A percentile compares a stretch with the other conserved stretches of the same genome.
Conservation (phyloP, 148 eudicot species). For the Rhododendron vialii region DNA sequence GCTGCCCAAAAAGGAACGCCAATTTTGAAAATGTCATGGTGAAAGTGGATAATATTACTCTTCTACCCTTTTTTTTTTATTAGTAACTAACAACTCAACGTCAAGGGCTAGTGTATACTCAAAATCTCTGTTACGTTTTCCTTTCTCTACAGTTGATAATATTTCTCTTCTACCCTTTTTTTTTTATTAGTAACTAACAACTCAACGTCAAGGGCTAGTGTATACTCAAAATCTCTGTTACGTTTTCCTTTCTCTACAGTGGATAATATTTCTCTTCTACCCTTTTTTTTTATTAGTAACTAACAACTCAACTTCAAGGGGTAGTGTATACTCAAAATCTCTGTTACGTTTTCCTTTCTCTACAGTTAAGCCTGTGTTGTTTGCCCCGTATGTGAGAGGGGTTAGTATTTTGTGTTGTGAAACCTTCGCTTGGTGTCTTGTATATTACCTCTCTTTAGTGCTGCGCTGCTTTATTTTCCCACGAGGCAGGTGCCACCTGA, state of each 20-base stretch:
- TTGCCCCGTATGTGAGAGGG: no score
- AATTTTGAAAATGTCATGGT: background rate
- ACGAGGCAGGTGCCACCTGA: background rate
- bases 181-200: background rate
- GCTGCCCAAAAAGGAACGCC: background rate
- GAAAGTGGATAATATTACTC: background rate
- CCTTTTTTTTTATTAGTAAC: background rate
- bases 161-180: no score
- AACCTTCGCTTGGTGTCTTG: no score
- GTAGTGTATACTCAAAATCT: background rate
- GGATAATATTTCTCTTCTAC: background rate
- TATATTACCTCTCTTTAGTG: no score
- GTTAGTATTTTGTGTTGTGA: no score
- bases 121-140: no score
- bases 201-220: background rate
- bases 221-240: background rate
- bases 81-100: background rate
- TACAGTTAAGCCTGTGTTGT: background rate
- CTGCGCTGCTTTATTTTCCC: background rate
- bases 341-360: background rate
- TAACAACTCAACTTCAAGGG: background rate
- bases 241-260: background rate
- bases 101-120: no score
- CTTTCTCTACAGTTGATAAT: no score
- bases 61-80: no score